Conservation (phyloP, 2,329 filamentous ascomycete genomes). For the Gliomastix tumulicola region DNA sequence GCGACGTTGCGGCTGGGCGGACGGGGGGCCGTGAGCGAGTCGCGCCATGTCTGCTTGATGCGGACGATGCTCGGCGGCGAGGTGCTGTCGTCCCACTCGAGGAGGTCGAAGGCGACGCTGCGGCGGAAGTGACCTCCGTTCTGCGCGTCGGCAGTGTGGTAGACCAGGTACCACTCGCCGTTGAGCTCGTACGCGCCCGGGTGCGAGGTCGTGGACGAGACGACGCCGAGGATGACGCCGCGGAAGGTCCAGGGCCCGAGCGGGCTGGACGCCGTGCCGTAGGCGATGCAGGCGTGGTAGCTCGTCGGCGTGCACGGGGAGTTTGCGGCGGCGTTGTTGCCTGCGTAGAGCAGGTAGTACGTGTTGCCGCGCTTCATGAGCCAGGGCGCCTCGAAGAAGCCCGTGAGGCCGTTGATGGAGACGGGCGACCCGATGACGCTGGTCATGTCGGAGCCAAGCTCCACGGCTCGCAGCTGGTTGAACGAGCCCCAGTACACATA, state of each 20-base stretch:
- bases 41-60: slow-evolving; percentile 19
- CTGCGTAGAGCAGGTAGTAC: slow-evolving; percentile 31
- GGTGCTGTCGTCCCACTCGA: slow-evolving; percentile 20
- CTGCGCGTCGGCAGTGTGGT: slow-evolving; percentile 25
- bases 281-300: slow-evolving; percentile 29
- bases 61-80: slow-evolving; percentile 17
- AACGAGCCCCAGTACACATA: slow-evolving; percentile 32
- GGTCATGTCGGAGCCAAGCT: slow-evolving; percentile 26
- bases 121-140: slow-evolving; percentile 26
- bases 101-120: slow-evolving; percentile 22
- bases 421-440: slow-evolving; percentile 17
- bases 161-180: slow-evolving; percentile 20
- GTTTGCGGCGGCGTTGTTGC: slow-evolving; percentile 24
- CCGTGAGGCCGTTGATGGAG: slow-evolving; percentile 16
- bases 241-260: slow-evolving; percentile 27
- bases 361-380: slow-evolving; percentile 23
- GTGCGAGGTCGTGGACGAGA: slow-evolving; percentile 27
- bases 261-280: slow-evolving; percentile 22
- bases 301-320: slow-evolving; percentile 28
- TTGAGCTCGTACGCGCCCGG: slow-evolving; percentile 20
- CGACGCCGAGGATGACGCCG: slow-evolving; percentile 22
- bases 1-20: slow-evolving; percentile 24
- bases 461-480: slow-evolving; percentile 20
- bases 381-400: slow-evolving; percentile 30
- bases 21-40: slow-evolving; percentile 6